A percentile compares a stretch with the other conserved stretches of the same genome.
phyloP scores from a whole-genome alignment of 306 rosid species.

The Glycine soja region DNA sequence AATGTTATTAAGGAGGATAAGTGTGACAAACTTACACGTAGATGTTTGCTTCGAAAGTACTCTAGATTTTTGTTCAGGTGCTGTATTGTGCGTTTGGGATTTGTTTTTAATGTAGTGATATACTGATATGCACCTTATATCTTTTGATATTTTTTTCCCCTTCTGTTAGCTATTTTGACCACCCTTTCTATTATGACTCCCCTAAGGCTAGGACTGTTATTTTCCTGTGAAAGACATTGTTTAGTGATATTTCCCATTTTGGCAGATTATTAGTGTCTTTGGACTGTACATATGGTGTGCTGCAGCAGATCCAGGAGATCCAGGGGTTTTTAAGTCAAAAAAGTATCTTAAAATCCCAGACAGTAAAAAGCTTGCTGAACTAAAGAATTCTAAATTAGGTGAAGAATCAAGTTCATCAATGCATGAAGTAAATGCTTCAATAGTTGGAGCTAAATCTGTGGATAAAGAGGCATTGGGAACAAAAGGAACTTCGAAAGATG shows the following conservation, averaged over 20 bases:
- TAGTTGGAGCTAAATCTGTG: slow-evolving; percentile 56
- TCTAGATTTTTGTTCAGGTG: no score
- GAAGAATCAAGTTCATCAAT: slow-evolving; percentile 68
- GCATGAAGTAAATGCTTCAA: slow-evolving; percentile 60
- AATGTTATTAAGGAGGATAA: background rate
- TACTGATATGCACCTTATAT: no score
- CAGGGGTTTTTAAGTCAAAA: slow-evolving; percentile 85
- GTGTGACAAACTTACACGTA: background rate
- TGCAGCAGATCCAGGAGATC: slow-evolving; percentile 90
- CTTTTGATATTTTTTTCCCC: no score
- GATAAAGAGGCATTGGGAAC: slow-evolving; percentile 56
- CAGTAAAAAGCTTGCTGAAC: slow-evolving; percentile 51
- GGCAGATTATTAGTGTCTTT: slow-evolving; percentile 81
- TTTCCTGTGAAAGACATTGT: background rate
- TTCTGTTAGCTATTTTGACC: background rate
- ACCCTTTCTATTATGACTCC: background rate
- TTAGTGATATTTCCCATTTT: slow-evolving; percentile 46
- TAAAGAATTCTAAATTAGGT: slow-evolving; percentile 67
- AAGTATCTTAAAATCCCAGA: slow-evolving; percentile 69
- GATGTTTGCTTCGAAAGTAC: no score
- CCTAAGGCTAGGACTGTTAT: background rate
- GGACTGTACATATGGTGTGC: slow-evolving; percentile 93
- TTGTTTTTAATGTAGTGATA: no score
- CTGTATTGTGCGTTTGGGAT: no score
- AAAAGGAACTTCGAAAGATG: slow-evolving; percentile 54